Evolutionary conservation across 2,329 filamentous ascomycete species (phyloP).

Genomic region (Paecilomyces dactylethromorphus): DNA sequence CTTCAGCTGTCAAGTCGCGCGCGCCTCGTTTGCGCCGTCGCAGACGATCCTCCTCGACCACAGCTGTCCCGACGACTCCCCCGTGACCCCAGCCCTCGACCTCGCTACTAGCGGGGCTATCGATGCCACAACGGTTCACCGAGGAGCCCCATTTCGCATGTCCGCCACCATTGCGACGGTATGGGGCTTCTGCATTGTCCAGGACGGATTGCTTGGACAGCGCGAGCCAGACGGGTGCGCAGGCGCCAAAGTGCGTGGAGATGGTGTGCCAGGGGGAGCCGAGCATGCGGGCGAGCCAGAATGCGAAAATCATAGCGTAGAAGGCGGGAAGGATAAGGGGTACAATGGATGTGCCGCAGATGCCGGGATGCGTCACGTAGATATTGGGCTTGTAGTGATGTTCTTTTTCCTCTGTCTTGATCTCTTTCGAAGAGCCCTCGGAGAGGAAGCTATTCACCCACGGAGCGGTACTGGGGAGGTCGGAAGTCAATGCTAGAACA

Average conservation of each 20-base stretch:
- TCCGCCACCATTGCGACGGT: constrained; percentile 54
- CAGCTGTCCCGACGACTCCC: constrained; percentile 48
- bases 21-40: constrained; percentile 54
- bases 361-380: constrained; percentile 79
- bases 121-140: constrained; percentile 52
- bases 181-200: constrained; percentile 31
- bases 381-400: constrained; percentile 50
- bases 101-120: constrained; percentile 67
- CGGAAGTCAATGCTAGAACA: constrained; percentile 66
- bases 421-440: neutral
- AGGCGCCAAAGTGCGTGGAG: constrained; percentile 69
- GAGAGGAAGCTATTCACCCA: constrained; percentile 54
- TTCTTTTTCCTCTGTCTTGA: constrained; percentile 8
- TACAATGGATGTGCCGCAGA: constrained; percentile 76
- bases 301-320: constrained; percentile 59
- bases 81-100: constrained; percentile 76
- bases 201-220: constrained; percentile 53
- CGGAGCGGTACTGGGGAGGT: constrained; percentile 57
- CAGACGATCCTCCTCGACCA: constrained; percentile 44
- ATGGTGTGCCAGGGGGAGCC: constrained; percentile 86
- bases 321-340: constrained; percentile 64
- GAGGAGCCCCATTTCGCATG: constrained; percentile 76
- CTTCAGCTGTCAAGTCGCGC: constrained; percentile 47
- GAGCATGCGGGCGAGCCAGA: constrained; percentile 66
- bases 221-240: constrained; percentile 69